A percentile compares a stretch with the other conserved stretches of the same genome.
phyloP scores from a whole-genome alignment of 2,329 filamentous ascomycete genomes.

The Paraphaeosphaeria minitans region DNA sequence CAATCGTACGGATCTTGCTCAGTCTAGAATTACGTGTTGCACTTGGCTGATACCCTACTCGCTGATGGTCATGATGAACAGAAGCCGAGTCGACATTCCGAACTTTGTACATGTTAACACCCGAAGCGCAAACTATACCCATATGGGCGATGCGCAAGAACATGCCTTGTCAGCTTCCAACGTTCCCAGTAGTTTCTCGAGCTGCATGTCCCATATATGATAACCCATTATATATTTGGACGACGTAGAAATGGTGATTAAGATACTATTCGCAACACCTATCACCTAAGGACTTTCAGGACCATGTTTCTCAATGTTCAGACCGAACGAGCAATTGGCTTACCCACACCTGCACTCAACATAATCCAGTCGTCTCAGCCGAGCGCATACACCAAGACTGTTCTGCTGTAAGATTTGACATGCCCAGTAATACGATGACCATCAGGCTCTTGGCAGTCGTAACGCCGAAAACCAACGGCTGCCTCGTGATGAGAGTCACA shows the following conservation, averaged over 20 bases:
- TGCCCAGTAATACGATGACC: conserved; percentile 23
- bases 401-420: conserved; percentile 34
- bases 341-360: conserved; percentile 30
- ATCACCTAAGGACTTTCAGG: conserved; percentile 14
- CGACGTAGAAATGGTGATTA: conserved; percentile 32
- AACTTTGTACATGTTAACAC: background rate
- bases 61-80: conserved; percentile 31
- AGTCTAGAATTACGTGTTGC: no score
- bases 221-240: conserved; percentile 36
- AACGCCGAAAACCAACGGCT: conserved; percentile 30
- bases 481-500: conserved; percentile 31
- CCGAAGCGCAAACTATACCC: background rate
- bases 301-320: background rate
- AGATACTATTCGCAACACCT: conserved; percentile 31
- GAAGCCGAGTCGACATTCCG: conserved; percentile 28
- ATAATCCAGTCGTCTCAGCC: conserved; percentile 25
- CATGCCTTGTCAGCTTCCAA: conserved; percentile 28
- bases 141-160: background rate
- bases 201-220: conserved; percentile 34
- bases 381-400: conserved; percentile 29
- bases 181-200: conserved; percentile 18
- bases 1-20: no score
- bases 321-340: conserved; percentile 3
- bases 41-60: no score
- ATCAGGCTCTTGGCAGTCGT: conserved; percentile 29